Evolutionary conservation across 2,329 filamentous ascomycete species (phyloP).

Genomic region (Capronia coronata): DNA sequence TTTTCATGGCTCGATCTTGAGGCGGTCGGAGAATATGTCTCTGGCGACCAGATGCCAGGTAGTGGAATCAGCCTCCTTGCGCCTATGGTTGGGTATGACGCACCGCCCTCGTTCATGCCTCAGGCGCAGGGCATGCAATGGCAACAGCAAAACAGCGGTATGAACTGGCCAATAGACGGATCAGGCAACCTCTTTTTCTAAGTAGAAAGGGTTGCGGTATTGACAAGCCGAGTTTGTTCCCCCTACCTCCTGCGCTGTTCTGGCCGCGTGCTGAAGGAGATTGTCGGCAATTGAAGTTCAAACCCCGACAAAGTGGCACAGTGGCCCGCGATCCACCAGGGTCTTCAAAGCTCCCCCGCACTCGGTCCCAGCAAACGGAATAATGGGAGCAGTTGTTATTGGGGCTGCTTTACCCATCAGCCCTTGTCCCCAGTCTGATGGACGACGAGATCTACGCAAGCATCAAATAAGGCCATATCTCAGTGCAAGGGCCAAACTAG

Average conservation of each 20-base stretch:
- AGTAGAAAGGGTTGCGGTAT: too few relatives aligned
- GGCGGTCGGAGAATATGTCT: constrained; percentile 53
- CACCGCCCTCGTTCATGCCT: constrained; percentile 16
- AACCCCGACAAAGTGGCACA: too few relatives aligned
- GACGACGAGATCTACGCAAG: too few relatives aligned
- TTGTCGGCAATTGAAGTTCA: background rate
- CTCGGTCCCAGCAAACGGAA: background rate
- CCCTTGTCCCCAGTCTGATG: constrained; percentile 1
- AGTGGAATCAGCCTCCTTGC: constrained; percentile 18
- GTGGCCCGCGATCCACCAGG: background rate
- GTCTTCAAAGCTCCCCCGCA: background rate
- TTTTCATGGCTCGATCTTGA: constrained; percentile 59
- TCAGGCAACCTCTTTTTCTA: constrained; percentile 31
- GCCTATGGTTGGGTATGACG: constrained; percentile 21
- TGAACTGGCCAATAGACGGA: constrained; percentile 37
- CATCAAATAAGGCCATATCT: too few relatives aligned
- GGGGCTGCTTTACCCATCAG: background rate
- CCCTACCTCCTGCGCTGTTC: constrained; percentile 3
- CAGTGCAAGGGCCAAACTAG: too few relatives aligned
- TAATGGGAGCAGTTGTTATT: background rate
- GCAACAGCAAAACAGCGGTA: constrained; percentile 31
- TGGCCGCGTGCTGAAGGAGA: background rate
- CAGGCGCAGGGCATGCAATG: constrained; percentile 28
- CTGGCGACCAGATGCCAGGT: constrained; percentile 35
- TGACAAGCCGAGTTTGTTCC: too few relatives aligned